Evolutionary conservation across 352 stramenopile species (phyloP), one percentile per base, ranked within the genome.

Genomic region (Globisporangium spiculum): DNA sequence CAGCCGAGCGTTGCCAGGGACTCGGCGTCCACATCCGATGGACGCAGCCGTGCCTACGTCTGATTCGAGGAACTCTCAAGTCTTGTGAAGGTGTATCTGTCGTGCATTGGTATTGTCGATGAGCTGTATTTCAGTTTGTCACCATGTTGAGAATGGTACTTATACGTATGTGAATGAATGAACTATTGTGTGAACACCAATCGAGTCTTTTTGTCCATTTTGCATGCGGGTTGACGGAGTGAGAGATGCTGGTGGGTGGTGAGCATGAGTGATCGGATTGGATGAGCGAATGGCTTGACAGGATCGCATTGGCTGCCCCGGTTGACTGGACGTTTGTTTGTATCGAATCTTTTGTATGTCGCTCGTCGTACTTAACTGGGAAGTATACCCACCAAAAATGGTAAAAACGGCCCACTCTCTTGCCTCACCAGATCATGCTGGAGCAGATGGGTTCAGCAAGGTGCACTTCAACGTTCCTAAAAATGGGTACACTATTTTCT

Each of bases 391-490:
- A 66, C 34, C 44, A 66, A 57, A 34, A 65, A 14, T 7, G 8
- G 46, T 4, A n/a, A 65, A 24, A 38, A 7, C 30, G 4, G 24
- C 24, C 60, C n/a, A 66, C 60, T 58, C 44, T 66, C 60, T 48
- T 16, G 41, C 44, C 27, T n/a, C 20, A 44, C 30, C 41, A 50
- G 41, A 50, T 22, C 41, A 22, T 50, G 32, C 34, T 20, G 57
- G 10, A 65, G 8, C 3, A 32, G 30, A 58, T 66, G 60, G 60
- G 60, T 66, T 66, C 44, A 58, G 41, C 44, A 56, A 22, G 32
- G 14, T 27, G 36, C 60, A 22, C 44, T 66, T 66, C 44, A 66
- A 66, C 1, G 14, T 57, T 36, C 3, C 0, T 54, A 46, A 32
- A 65, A 65, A 18, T 38, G 60, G 60, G 60, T 65, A 56, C 60